phyloP scores from a whole-genome alignment of 345 rosid species.

The Schrenkiella parvula region DNA sequence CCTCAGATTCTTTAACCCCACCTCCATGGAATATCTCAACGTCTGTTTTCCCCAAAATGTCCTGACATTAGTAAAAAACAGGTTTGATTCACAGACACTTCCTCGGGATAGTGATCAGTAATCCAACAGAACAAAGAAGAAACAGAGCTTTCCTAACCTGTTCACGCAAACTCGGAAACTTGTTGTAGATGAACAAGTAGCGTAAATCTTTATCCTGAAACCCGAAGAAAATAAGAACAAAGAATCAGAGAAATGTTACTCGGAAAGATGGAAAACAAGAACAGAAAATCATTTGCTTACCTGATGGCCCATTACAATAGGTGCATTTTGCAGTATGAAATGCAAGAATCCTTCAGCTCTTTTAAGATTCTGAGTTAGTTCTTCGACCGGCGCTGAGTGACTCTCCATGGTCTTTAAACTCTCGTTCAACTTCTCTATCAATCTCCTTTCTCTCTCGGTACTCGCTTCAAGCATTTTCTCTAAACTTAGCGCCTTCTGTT shows the following conservation, averaged over 20 bases:
- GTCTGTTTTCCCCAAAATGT: slow-evolving; percentile 86
- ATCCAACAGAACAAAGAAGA: not conserved
- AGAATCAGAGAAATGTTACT: slow-evolving; percentile 7
- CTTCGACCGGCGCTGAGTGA: slow-evolving; percentile 79
- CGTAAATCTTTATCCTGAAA: slow-evolving; percentile 85
- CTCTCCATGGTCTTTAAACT: slow-evolving; percentile 60
- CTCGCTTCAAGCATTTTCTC: slow-evolving; percentile 77
- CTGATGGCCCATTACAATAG: slow-evolving; percentile 94
- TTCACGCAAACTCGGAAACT: slow-evolving; percentile 78
- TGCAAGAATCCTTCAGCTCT: slow-evolving; percentile 94
- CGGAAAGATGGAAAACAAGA: not conserved
- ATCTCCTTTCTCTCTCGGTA: slow-evolving; percentile 62
- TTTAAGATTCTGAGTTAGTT: slow-evolving; percentile 70
- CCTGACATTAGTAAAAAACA: slow-evolving; percentile 41
- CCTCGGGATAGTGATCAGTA: not conserved
- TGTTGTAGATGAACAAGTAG: slow-evolving; percentile 89
- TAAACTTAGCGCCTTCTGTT: slow-evolving; percentile 51
- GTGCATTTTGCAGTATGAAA: slow-evolving; percentile 90
- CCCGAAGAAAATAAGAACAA: not conserved
- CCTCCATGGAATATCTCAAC: slow-evolving; percentile 81
- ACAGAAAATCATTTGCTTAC: slow-evolving; percentile 20
- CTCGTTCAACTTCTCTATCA: slow-evolving; percentile 66
- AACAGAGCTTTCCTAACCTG: slow-evolving; percentile 40
- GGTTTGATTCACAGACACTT: not conserved
- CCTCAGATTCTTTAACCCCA: slow-evolving; percentile 94